Evolutionary conservation across 768 basidiomycete species (phyloP).

Genomic region (Tricholomella constricta): DNA sequence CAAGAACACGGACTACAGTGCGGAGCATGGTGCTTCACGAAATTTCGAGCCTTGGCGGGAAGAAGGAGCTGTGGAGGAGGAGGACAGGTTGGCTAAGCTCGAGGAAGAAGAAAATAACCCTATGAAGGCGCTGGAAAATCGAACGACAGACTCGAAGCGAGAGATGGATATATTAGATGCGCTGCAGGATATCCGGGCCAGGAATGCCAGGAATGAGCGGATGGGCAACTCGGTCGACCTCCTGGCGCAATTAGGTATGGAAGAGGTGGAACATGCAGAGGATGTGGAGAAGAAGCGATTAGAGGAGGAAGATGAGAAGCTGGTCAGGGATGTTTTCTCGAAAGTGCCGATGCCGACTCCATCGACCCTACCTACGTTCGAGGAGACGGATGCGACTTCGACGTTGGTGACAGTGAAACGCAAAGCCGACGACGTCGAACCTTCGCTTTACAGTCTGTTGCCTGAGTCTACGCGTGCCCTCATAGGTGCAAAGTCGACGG

Average conservation of each 20-base stretch:
- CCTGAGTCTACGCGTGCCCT: conserved; percentile 66
- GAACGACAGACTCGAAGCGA: conserved; percentile 88
- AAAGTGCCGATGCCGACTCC: conserved; percentile 55
- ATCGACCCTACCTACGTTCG: conserved; percentile 22
- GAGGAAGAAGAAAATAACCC: conserved; percentile 96
- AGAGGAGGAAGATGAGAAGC: conserved; percentile 90
- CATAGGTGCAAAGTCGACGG: conserved; percentile 49
- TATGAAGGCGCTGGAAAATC: conserved; percentile 95
- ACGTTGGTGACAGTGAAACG: conserved; percentile 76
- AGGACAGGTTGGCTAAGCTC: conserved; percentile 80
- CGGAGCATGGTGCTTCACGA: conserved; percentile 95
- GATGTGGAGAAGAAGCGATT: conserved; percentile 67
- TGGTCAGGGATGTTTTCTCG: conserved; percentile 86
- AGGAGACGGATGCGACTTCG: conserved; percentile 11
- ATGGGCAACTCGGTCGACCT: conserved; percentile 77
- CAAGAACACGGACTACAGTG: conserved; percentile 91
- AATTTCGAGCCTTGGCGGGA: conserved; percentile 99
- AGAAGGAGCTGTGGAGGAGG: conserved; percentile 73
- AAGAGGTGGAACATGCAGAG: conserved; percentile 79
- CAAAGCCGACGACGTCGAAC: conserved; percentile 80
- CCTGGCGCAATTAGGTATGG: conserved; percentile 56
- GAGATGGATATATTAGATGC: conserved; percentile 99
- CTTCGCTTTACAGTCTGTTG: conserved; percentile 66
- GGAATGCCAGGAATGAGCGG: conserved; percentile 87
- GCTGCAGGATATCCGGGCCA: conserved; percentile 86